These are phyloP conservation scores for Cardamine resedifolia DNA, from an alignment of 345 rosid species.

Conservation along the genomic window DNA sequence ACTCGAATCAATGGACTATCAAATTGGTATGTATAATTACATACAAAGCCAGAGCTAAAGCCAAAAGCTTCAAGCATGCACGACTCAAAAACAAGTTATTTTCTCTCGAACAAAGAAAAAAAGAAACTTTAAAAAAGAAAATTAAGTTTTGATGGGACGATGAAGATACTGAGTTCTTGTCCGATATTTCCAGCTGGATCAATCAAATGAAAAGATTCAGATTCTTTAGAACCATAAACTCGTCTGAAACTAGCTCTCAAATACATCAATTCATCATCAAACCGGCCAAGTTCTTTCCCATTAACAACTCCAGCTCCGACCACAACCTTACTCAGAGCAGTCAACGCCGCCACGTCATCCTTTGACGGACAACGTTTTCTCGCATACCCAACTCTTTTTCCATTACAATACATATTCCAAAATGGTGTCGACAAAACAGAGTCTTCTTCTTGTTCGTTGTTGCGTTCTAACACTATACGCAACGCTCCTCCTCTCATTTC, in stretches of 20 bases:
- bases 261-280: constrained; percentile 59
- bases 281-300: constrained; percentile 43
- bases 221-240: constrained; percentile 45
- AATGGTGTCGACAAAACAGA: constrained; percentile 28
- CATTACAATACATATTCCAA: constrained; percentile 73
- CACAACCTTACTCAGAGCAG: constrained; percentile 48
- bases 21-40: constrained; percentile 21
- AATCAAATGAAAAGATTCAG: constrained; percentile 72
- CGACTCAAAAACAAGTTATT: constrained; percentile 29
- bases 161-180: constrained; percentile 74
- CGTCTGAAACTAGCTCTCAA: constrained; percentile 61
- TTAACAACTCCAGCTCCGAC: constrained; percentile 62
- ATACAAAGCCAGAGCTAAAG: constrained; percentile 34
- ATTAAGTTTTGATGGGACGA: constrained; percentile 45
- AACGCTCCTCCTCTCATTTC: constrained; percentile 69
- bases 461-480: constrained; percentile 58
- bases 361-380: constrained; percentile 47
- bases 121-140: constrained; percentile 13
- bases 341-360: constrained; percentile 50
- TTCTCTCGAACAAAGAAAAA: constrained; percentile 4
- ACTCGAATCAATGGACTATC: not conserved
- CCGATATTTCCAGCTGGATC: constrained; percentile 70
- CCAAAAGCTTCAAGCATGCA: constrained; percentile 15
- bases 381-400: constrained; percentile 69
- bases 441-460: not conserved